These are phyloP conservation scores for Trifolium fragiferum DNA, from an alignment of 306 rosid genomes.

Conservation along the genomic window DNA sequence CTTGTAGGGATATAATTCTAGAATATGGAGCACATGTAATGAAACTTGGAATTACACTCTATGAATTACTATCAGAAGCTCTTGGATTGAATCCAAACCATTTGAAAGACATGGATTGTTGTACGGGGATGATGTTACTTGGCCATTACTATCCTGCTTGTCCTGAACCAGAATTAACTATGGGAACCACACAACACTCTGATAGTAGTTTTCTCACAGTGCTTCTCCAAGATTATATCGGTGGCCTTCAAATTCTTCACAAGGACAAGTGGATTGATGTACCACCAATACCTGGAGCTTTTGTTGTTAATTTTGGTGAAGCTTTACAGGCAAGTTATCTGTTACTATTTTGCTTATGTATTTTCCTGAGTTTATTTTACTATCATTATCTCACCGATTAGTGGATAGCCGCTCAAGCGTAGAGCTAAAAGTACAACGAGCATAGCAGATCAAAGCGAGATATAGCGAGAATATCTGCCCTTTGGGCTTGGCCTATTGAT, in stretches of 20 bases:
- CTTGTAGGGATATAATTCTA: neutral
- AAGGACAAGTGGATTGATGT: constrained; percentile 38
- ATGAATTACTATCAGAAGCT: neutral
- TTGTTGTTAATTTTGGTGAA: constrained; percentile 3
- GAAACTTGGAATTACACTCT: neutral
- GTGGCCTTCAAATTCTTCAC: constrained; percentile 43
- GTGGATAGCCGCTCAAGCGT: no score
- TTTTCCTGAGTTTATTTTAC: neutral
- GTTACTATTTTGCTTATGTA: neutral
- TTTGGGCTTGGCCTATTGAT: no score
- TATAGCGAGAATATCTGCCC: no score
- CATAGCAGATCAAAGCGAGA: no score
- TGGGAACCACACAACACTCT: neutral
- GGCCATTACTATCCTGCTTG: neutral
- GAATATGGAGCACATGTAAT: neutral
- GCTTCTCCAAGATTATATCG: constrained; percentile 45
- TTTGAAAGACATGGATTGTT: neutral
- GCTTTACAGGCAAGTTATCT: neutral
- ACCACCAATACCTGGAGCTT: constrained; percentile 23
- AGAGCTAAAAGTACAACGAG: no score
- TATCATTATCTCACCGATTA: no score
- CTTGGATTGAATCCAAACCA: neutral
- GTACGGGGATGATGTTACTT: neutral
- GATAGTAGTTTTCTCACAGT: constrained; percentile 22
- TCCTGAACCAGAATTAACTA: neutral